Conservation (phyloP, 2,329 filamentous ascomycete species). For the Fusarium continuum region DNA sequence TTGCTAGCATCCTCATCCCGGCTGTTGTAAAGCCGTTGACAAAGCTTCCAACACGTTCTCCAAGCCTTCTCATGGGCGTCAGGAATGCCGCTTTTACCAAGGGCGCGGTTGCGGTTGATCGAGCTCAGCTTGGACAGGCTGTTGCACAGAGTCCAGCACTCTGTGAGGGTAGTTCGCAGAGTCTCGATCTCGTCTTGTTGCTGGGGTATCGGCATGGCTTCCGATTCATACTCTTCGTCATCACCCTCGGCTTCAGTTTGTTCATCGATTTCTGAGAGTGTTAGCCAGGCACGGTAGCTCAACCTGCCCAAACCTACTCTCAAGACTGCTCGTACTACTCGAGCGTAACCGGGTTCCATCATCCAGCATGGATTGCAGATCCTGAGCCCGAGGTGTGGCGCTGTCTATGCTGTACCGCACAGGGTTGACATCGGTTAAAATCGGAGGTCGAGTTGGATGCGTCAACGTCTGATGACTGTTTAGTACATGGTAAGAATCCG, state of each 20-base stretch:
- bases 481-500: neutral
- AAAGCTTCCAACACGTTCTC: constrained; percentile 94
- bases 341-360: constrained; percentile 67
- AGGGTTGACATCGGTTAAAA: constrained; percentile 78
- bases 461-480: constrained; percentile 20
- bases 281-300: constrained; percentile 19
- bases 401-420: constrained; percentile 72
- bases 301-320: constrained; percentile 64
- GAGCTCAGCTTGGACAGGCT: constrained; percentile 87
- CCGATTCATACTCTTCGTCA: constrained; percentile 61
- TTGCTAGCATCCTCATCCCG: constrained; percentile 73
- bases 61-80: constrained; percentile 88
- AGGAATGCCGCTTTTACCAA: constrained; percentile 76
- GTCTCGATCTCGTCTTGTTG: constrained; percentile 71
- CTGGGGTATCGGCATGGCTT: constrained; percentile 51
- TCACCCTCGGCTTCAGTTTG: constrained; percentile 63
- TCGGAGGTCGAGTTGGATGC: constrained; percentile 69
- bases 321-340: constrained; percentile 77
- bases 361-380: constrained; percentile 74
- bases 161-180: constrained; percentile 79
- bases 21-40: constrained; percentile 86
- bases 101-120: constrained; percentile 81
- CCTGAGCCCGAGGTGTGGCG: constrained; percentile 84
- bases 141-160: constrained; percentile 95
- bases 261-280: constrained; percentile 62